Evolutionary conservation across 2,329 filamentous ascomycete species (phyloP), one percentile per base, ranked within the genome.

Genomic region (Didymella segeticola): DNA sequence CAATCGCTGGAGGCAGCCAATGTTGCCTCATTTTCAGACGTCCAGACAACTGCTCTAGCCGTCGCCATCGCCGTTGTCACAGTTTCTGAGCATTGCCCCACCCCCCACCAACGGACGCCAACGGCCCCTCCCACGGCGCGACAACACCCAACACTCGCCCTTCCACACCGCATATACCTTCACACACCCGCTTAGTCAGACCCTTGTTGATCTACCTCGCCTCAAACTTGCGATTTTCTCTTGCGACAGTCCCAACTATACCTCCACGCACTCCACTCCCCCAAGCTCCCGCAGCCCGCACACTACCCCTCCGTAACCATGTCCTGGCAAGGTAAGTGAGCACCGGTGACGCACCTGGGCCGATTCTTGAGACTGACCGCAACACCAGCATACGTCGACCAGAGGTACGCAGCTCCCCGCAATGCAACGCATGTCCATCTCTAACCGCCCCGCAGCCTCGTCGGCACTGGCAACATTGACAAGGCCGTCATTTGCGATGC

Each of bases 401-500:
- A 69, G 57, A 76, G 74, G 74, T 76, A 70, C 52, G 48, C 26
- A 26, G 14, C 43, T 22, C 25, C 29, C 46, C 19, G 22, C 15
- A 17, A 27, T 19, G 23, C 2, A 43, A 43, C 39, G 33, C 19
- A 17, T n/a, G 20, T 23, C 8, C 27, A 33, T 49, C 11, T 58
- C 63, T 69, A 58, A 69, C 47, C 33, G n/a, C 31, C 26, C 34
- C 45, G 29, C 48, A 77, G 75, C 72, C 74, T 77, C 63, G 69
- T 77, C 55, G 75, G 74, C 73, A 72, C 71, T 54, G 73, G 73
- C 66, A 74, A 75, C 65, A 68, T 77, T 64, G 75, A 77, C 70
- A 81, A 80, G 69, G 78, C 80, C 60, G 75, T 80, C 61, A 81
- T 82, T 67, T 79, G 80, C 62, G 79, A 80, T 70, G 74, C 69